A percentile compares a stretch with the other conserved stretches of the same genome.
Conservation (phyloP, 371 early-diverging fungal species). For the Rhizopus stolonifer region DNA sequence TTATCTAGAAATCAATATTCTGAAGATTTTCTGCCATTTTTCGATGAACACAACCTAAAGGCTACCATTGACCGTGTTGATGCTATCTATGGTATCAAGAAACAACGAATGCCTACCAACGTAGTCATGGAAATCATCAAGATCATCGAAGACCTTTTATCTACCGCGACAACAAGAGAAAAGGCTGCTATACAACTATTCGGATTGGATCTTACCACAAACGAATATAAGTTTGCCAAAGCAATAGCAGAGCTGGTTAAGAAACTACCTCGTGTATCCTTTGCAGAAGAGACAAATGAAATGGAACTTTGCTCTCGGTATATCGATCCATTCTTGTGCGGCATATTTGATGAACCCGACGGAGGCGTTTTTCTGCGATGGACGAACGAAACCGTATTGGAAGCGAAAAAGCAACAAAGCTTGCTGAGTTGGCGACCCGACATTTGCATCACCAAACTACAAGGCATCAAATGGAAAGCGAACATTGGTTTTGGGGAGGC, state of each 20-base stretch:
- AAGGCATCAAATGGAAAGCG: constrained; percentile 2
- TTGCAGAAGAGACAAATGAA: constrained; percentile 13
- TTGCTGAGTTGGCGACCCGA: constrained; percentile 12
- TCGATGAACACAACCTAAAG: constrained; percentile 1
- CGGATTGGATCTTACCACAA: not conserved
- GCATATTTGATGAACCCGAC: constrained; percentile 18
- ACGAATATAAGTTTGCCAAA: constrained; percentile 6
- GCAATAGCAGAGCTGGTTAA: not conserved
- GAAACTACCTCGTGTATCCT: not conserved
- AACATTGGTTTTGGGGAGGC: constrained; percentile 20
- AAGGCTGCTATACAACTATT: not conserved
- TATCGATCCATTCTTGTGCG: constrained; percentile 16
- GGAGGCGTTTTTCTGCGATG: constrained; percentile 9
- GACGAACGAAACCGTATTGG: no score
- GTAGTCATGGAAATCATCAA: constrained; percentile 2
- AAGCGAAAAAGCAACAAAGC: constrained; percentile 1
- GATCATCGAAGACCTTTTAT: not conserved
- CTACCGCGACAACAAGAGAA: not conserved
- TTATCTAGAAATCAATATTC: constrained; percentile 17
- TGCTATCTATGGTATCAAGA: no score
- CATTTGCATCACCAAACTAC: constrained; percentile 6
- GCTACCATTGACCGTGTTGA: no score
- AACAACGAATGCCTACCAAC: constrained; percentile 3
- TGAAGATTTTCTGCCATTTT: constrained; percentile 7
- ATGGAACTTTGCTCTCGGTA: constrained; percentile 14